Percentiles rank a stretch among this genome's conserved stretches.
Evolutionary conservation across 192 early-diverging fungal genomes (phyloP).

Genomic region (Coemansia biformis): DNA sequence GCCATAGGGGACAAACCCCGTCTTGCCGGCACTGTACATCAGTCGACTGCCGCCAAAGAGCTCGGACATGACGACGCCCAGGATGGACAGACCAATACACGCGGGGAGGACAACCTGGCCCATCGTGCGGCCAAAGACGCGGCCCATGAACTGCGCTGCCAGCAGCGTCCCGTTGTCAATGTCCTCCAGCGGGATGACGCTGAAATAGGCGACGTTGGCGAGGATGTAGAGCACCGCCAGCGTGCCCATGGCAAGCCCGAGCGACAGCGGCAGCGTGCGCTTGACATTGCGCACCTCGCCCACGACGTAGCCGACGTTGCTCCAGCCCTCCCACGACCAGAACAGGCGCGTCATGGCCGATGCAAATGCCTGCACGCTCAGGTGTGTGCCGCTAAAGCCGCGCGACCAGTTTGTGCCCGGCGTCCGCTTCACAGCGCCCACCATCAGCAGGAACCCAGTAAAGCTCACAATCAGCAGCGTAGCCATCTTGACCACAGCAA

Average conservation of each 20-base stretch:
- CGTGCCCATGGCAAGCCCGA: slow-evolving; percentile 67
- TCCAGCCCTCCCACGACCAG: slow-evolving; percentile 61
- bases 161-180: slow-evolving; percentile 62
- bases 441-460: slow-evolving; percentile 65
- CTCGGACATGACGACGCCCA: slow-evolving; percentile 52
- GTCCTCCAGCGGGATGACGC: slow-evolving; percentile 62
- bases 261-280: slow-evolving; percentile 67
- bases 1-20: slow-evolving; percentile 53
- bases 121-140: slow-evolving; percentile 51
- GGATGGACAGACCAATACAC: slow-evolving; percentile 51
- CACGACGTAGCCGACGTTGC: slow-evolving; percentile 72
- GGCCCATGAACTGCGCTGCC: slow-evolving; percentile 54
- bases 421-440: slow-evolving; percentile 45
- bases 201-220: slow-evolving; percentile 78
- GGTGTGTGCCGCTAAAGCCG: slow-evolving; percentile 59
- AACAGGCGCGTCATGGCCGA: slow-evolving; percentile 51
- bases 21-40: slow-evolving; percentile 51
- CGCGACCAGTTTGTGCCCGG: slow-evolving; percentile 53
- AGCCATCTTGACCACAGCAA: slow-evolving; percentile 68
- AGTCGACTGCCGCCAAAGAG: slow-evolving; percentile 51
- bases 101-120: slow-evolving; percentile 52
- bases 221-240: slow-evolving; percentile 67
- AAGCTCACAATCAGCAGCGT: slow-evolving; percentile 62
- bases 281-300: slow-evolving; percentile 78
- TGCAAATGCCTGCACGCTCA: slow-evolving; percentile 50